Conservation (phyloP, 2,329 filamentous ascomycete genomes). For the Intubia oerlemansii region DNA sequence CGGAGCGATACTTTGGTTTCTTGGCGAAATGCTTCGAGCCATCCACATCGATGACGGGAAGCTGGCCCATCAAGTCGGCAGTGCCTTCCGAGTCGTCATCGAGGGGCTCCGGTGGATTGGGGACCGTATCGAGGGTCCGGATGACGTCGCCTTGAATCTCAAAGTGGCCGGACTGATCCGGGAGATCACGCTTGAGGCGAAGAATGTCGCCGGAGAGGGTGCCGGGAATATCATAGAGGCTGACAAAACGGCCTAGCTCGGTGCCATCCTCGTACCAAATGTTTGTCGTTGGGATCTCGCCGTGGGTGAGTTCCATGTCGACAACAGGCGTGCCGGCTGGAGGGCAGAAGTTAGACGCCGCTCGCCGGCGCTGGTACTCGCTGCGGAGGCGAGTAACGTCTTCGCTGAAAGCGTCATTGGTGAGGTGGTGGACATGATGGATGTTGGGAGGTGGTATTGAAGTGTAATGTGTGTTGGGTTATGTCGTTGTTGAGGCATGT, state of each 20-base stretch:
- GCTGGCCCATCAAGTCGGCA: slow-evolving; percentile 3
- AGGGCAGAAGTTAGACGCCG: background rate
- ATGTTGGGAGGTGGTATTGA: too few relatives aligned
- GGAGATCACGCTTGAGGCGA: slow-evolving; percentile 1
- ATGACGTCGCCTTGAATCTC: slow-evolving; percentile 4
- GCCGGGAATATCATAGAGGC: slow-evolving; percentile 1
- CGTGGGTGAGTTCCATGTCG: background rate
- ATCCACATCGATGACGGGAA: slow-evolving; percentile 9
- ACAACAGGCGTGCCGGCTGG: background rate
- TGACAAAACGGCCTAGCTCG: slow-evolving; percentile 1
- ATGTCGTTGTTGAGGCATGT: too few relatives aligned
- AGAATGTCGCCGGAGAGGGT: slow-evolving; percentile 2
- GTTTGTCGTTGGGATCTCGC: background rate
- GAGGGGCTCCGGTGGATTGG: slow-evolving; percentile 3
- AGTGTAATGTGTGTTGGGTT: too few relatives aligned
- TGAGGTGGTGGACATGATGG: too few relatives aligned
- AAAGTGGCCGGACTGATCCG: background rate
- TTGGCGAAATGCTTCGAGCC: slow-evolving; percentile 10
- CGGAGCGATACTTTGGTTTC: slow-evolving; percentile 11
- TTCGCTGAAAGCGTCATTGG: background rate
- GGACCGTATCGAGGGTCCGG: background rate
- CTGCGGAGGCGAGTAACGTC: background rate
- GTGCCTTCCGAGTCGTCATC: slow-evolving; percentile 6
- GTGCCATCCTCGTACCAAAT: slow-evolving; percentile 1
- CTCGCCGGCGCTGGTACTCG: background rate